phyloP scores from a whole-genome alignment of 1,284 basidiomycete genomes.

The Leucoagaricus sp. region DNA sequence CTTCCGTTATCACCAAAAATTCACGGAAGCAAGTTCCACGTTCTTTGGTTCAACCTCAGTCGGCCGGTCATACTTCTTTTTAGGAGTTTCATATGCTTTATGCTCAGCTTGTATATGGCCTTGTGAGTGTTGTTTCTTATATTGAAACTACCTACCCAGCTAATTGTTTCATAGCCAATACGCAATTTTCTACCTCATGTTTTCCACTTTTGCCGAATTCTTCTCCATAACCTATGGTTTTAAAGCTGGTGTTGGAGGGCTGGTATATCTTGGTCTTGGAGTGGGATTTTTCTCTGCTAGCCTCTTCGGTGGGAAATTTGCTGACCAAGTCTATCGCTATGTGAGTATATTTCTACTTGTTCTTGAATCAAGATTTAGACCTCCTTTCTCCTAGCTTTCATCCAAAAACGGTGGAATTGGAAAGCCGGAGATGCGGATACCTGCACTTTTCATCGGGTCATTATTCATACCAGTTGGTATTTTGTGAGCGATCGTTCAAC shows the following conservation, averaged over 20 bases:
- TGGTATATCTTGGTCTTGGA: conserved; percentile 63
- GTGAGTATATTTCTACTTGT: conserved; percentile 35
- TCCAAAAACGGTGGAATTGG: conserved; percentile 62
- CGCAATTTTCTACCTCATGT: conserved; percentile 74
- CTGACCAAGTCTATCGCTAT: conserved; percentile 51
- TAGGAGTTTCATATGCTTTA: conserved; percentile 58
- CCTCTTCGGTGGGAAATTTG: conserved; percentile 47
- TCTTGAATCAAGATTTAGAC: background rate
- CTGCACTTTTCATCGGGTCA: conserved; percentile 67
- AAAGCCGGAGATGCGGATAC: conserved; percentile 73
- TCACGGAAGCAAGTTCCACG: conserved; percentile 34
- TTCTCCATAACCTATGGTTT: conserved; percentile 55
- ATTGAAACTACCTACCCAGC: background rate
- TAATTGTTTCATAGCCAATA: conserved; percentile 41
- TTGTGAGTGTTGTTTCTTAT: conserved; percentile 45
- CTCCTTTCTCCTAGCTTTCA: conserved; percentile 42
- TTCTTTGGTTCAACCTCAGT: conserved; percentile 50
- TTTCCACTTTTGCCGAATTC: conserved; percentile 56
- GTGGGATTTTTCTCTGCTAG: conserved; percentile 55
- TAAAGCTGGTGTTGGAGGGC: conserved; percentile 49
- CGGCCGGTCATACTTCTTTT: conserved; percentile 55
- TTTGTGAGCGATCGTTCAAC: conserved; percentile 48
- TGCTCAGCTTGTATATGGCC: conserved; percentile 60
- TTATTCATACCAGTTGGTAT: conserved; percentile 72
- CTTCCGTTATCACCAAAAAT: conserved; percentile 34